These are phyloP conservation scores for Clarireedia monteithiana DNA, from an alignment of 2,329 filamentous ascomycete species.

Conservation along the genomic window DNA sequence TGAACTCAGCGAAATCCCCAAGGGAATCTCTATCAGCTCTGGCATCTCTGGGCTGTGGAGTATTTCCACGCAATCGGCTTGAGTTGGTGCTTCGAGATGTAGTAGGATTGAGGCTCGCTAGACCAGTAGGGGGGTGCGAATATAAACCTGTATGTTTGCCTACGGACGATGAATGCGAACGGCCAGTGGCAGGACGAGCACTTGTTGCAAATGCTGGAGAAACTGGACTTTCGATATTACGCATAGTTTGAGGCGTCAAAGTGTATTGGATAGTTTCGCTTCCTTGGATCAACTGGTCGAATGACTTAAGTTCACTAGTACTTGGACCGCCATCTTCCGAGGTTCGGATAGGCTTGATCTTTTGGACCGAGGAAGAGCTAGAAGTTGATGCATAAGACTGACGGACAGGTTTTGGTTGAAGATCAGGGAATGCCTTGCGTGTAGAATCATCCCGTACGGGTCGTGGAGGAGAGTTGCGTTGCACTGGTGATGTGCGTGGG, in stretches of 20 bases:
- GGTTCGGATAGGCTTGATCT: conserved; percentile 44
- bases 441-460: conserved; percentile 9
- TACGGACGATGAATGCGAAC: conserved; percentile 24
- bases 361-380: conserved; percentile 38
- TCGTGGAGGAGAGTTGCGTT: conserved; percentile 15
- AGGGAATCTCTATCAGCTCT: conserved; percentile 63
- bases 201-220: conserved; percentile 11
- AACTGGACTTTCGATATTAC: conserved; percentile 60
- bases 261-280: conserved; percentile 79
- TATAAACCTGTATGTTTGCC: conserved; percentile 19
- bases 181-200: conserved; percentile 15
- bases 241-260: conserved; percentile 71
- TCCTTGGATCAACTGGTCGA: conserved; percentile 75
- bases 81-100: conserved; percentile 7
- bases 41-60: conserved; percentile 57
- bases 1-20: conserved; percentile 81
- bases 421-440: conserved; percentile 10
- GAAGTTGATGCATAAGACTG: conserved; percentile 41
- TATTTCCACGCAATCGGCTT: conserved; percentile 19
- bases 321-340: conserved; percentile 49
- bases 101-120: not conserved
- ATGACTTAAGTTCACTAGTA: conserved; percentile 57
- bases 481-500: not conserved
- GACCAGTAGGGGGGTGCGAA: conserved; percentile 16
- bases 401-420: conserved; percentile 11